Base-by-base conservation (phyloP, 345 rosid species). In the Erucastrum elatum region DNA sequence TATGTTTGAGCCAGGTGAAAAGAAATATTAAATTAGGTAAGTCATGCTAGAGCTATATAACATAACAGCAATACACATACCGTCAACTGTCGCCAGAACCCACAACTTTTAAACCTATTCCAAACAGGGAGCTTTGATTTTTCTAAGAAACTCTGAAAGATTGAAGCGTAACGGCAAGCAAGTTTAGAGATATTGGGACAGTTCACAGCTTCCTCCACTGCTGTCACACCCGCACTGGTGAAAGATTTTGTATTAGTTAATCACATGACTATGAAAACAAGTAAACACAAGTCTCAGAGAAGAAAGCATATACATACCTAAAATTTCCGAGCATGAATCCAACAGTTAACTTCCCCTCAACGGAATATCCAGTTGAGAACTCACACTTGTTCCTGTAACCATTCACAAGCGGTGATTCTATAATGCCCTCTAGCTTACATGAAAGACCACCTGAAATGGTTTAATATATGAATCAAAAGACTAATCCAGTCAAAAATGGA, bases 381-480 rank as follows among this genome's bases (percentile, higher is more conserved):
- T 93, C 92, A 81, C 97, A 91, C 86, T 90, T 95, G 80, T 95
- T 93, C 69, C 97, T 94, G 81, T 93, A 93, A 70, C 99, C 99
- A 85, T 89, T 84, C 39, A 80, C 83, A 71, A 91, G 71, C 2
- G 99, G 97, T 10, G 99, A 95, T 78, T 86, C 91, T 74, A 95
- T 83, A 82, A 95, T 86, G 55, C 96, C 97, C 80, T 90, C 96
- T 3, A 95, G 88, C 46, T 88, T 72, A 72, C 98, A 95, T 51
- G 99, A 82, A 87, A 95, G 96, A 74, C 97, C 97, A 71, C 94
- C 98, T 95, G 82, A 81, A 80, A 59, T 29, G 41, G 37, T 65
- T 68, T 37, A 25, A 31, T 31, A 63, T 64, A 53, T 26, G 44
- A 46, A 70, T 26, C 58, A 59, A 29, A 34, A 60, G 5, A 16